Percentiles rank a stretch among this genome's conserved stretches.
Evolutionary conservation across 2,329 filamentous ascomycete genomes (phyloP).

Genomic region (Fusarium falciforme): DNA sequence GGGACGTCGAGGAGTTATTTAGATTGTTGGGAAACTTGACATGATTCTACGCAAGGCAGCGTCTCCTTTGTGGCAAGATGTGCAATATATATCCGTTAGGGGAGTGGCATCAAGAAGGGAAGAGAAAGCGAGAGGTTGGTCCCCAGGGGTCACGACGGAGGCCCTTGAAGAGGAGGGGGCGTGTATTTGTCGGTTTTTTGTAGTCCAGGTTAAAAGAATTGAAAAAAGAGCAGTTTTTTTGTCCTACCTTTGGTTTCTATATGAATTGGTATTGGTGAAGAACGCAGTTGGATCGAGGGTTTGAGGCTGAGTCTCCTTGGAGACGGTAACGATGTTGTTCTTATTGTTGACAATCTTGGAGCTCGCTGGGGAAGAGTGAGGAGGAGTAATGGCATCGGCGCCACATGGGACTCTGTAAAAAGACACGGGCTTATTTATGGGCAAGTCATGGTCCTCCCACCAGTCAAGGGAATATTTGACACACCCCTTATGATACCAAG

Average conservation of each 20-base stretch:
- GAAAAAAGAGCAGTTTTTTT: slow-evolving; percentile 12
- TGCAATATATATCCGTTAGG: slow-evolving; percentile 45
- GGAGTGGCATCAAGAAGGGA: slow-evolving; percentile 17
- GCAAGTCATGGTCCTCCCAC: not conserved
- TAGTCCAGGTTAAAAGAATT: slow-evolving; percentile 37
- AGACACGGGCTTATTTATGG: not conserved
- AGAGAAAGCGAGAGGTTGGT: slow-evolving; percentile 24
- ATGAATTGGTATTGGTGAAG: not conserved
- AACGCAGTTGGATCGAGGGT: not conserved
- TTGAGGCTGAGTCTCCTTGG: not conserved
- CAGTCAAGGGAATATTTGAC: not conserved
- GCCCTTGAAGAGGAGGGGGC: slow-evolving; percentile 11
- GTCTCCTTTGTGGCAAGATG: slow-evolving; percentile 45
- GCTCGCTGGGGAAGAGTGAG: not conserved
- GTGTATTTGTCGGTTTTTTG: slow-evolving; percentile 40
- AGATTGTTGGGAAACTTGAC: slow-evolving; percentile 42
- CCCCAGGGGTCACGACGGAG: slow-evolving; percentile 19
- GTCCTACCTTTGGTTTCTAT: not conserved
- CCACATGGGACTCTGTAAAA: not conserved
- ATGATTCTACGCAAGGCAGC: slow-evolving; percentile 43
- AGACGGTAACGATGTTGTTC: not conserved
- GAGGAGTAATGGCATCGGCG: not conserved
- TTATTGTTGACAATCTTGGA: not conserved
- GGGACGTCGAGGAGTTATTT: slow-evolving; percentile 37
- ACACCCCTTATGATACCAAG: not conserved